Percentiles rank a stretch among this genome's conserved stretches.
phyloP scores from a whole-genome alignment of 805 yeast species.

The Myxozyma vanderwaltii region DNA sequence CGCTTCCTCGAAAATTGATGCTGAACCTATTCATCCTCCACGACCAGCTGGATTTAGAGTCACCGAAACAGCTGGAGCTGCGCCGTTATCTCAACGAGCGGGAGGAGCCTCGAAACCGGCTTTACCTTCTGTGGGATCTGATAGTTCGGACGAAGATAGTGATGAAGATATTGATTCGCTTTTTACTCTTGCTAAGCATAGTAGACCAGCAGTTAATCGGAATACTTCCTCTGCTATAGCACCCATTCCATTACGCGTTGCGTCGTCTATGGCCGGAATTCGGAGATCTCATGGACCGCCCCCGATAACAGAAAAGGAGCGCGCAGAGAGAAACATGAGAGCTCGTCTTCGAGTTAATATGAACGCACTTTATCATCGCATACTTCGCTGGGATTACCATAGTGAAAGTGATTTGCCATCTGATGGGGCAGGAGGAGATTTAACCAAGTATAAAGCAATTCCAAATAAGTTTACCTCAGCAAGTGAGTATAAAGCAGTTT shows the following conservation, averaged over 20 bases:
- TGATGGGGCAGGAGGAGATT: conserved; percentile 45
- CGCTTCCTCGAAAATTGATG: conserved; percentile 18
- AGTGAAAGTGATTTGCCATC: conserved; percentile 60
- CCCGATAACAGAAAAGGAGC: conserved; percentile 49
- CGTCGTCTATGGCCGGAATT: conserved; percentile 10
- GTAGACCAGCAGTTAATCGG: conserved; percentile 34
- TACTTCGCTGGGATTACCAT: conserved; percentile 77
- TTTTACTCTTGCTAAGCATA: conserved; percentile 41
- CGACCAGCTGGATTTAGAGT: conserved; percentile 53
- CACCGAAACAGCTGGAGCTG: conserved; percentile 34
- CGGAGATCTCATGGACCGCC: conserved; percentile 18
- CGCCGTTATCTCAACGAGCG: conserved; percentile 38
- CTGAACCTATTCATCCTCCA: conserved; percentile 49
- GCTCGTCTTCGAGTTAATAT: conserved; percentile 74
- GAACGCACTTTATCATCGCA: conserved; percentile 67
- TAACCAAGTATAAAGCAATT: conserved; percentile 50
- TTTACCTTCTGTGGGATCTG: conserved; percentile 37
- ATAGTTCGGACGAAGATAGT: conserved; percentile 48
- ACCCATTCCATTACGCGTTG: conserved; percentile 23
- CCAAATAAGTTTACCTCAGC: conserved; percentile 59
- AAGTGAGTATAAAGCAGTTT: conserved; percentile 65
- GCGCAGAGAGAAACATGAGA: conserved; percentile 77
- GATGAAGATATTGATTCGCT: conserved; percentile 43
- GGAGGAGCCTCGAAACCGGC: conserved; percentile 29
- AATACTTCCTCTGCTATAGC: conserved; percentile 27